phyloP scores from a whole-genome alignment of 1,284 basidiomycete genomes.

The Cryptococcus neoformans region DNA sequence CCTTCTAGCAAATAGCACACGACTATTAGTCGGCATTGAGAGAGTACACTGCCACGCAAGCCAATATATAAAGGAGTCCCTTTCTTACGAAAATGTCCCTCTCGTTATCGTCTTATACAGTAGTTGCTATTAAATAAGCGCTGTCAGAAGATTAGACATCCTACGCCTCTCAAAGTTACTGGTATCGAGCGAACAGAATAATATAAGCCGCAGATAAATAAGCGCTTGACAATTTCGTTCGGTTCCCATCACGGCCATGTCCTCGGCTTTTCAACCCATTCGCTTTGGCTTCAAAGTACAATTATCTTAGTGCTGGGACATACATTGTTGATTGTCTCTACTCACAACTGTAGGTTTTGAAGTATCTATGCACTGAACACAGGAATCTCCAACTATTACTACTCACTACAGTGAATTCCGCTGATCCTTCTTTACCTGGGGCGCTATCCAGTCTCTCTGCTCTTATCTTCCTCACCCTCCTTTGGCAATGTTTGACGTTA shows the following conservation, averaged over 20 bases:
- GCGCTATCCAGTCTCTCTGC: conserved; percentile 16
- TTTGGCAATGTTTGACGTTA: conserved; percentile 26
- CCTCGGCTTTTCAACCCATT: conserved; percentile 6
- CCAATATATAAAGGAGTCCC: too few species aligned
- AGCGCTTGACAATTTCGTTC: background rate
- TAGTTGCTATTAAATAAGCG: background rate
- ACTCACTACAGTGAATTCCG: too few species aligned
- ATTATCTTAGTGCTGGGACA: conserved; percentile 21
- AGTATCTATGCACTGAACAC: too few species aligned
- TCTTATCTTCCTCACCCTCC: conserved; percentile 23
- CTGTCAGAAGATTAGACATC: background rate
- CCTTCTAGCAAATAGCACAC: too few species aligned
- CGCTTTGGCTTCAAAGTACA: conserved; percentile 11
- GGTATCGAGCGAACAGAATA: too few species aligned
- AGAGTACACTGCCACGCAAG: too few species aligned
- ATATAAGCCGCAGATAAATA: too few species aligned
- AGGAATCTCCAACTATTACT: too few species aligned
- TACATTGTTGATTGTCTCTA: conserved; percentile 14
- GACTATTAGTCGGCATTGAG: background rate
- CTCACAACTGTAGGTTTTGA: conserved; percentile 7
- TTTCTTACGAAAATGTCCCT: too few species aligned
- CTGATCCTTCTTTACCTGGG: background rate
- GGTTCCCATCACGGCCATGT: too few species aligned
- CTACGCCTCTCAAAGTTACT: background rate
- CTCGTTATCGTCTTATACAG: background rate